Conservation (phyloP, 2,329 filamentous ascomycete species). For the Aspergillus brunneoviolaceus region DNA sequence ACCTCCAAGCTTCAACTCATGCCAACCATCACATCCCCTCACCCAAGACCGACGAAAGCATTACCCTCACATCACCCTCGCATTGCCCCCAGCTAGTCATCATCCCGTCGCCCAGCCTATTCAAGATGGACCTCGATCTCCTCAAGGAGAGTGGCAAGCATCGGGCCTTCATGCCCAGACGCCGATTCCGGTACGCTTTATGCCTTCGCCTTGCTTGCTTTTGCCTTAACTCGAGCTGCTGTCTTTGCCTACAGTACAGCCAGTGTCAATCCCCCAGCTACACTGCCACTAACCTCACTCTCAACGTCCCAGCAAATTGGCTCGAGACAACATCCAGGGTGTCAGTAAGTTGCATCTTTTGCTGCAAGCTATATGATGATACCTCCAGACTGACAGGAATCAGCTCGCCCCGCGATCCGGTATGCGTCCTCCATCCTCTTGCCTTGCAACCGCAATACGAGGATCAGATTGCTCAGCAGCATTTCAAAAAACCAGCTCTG, state of each 20-base stretch:
- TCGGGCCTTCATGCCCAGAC: background rate
- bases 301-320: slow-evolving; percentile 9
- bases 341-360: slow-evolving; percentile 26
- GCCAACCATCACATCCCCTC: too few relatives aligned
- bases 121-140: background rate
- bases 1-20: too few relatives aligned
- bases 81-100: too few relatives aligned
- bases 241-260: too few relatives aligned
- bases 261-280: too few relatives aligned
- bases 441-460: background rate
- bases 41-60: too few relatives aligned
- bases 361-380: background rate
- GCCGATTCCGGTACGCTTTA: background rate
- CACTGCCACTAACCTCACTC: background rate
- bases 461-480: background rate
- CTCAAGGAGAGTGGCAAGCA: background rate
- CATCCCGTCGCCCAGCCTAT: background rate
- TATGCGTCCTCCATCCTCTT: slow-evolving; percentile 9
- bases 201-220: background rate
- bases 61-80: too few relatives aligned
- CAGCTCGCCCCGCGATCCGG: slow-evolving; percentile 34
- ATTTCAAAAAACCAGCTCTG: too few relatives aligned
- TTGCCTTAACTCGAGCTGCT: background rate
- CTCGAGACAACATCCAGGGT: slow-evolving; percentile 28
- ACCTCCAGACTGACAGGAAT: background rate